Evolutionary conservation across 345 rosid species (phyloP).

Genomic region (Citrus cavaleriei): DNA sequence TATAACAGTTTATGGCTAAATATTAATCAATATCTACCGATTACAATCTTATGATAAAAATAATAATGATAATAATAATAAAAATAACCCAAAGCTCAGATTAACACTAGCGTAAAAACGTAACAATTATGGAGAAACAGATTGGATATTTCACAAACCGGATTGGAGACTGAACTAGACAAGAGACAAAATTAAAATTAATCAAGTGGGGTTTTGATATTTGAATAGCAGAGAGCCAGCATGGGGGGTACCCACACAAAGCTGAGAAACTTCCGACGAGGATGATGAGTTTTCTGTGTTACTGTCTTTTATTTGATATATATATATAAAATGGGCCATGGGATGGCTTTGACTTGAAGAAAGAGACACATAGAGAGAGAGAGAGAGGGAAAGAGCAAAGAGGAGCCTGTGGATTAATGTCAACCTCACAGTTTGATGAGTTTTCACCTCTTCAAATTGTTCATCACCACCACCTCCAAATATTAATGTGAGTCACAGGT

Average conservation of each 20-base stretch:
- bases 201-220: conserved; percentile 3
- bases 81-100: too few species aligned
- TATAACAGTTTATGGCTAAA: too few species aligned
- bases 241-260: background rate
- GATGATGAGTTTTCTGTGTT: background rate
- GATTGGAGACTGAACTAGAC: conserved; percentile 19
- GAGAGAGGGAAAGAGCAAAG: background rate
- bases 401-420: conserved; percentile 36
- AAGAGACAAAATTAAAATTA: conserved; percentile 8
- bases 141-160: conserved; percentile 1
- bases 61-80: too few species aligned
- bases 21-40: too few species aligned
- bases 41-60: too few species aligned
- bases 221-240: conserved; percentile 14
- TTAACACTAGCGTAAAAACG: too few species aligned
- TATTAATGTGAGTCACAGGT: conserved; percentile 51
- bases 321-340: background rate
- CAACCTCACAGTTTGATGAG: conserved; percentile 10
- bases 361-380: conserved; percentile 11
- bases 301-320: background rate
- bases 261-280: conserved; percentile 4
- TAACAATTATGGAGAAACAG: background rate
- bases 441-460: too few species aligned
- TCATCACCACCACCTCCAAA: conserved; percentile 16
- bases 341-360: conserved; percentile 15